A percentile compares a stretch with the other conserved stretches of the same genome.
Conservation (phyloP, 202 grass and related monocot genomes). For the Schoenoplectus tabernaemontani region DNA sequence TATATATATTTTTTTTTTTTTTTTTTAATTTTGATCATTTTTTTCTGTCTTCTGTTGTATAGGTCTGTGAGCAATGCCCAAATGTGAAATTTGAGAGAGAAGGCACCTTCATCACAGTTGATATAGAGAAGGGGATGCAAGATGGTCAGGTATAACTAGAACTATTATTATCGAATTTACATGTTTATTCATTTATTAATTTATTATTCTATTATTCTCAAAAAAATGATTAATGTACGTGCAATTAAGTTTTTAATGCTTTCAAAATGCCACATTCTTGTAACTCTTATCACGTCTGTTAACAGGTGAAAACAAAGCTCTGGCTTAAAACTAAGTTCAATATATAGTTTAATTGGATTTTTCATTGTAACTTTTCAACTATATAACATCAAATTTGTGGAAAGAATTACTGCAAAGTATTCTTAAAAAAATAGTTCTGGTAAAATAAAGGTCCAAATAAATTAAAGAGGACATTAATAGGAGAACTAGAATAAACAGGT, state of each 20-base stretch:
- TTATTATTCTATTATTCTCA: background rate
- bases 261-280: background rate
- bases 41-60: slow-evolving; percentile 6
- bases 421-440: background rate
- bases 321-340: background rate
- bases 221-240: background rate
- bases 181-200: background rate
- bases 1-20: too few species aligned
- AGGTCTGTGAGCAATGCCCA: slow-evolving; percentile 95
- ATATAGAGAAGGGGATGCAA: slow-evolving; percentile 99
- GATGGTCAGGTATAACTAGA: slow-evolving; percentile 74
- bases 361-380: background rate
- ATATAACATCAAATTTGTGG: background rate
- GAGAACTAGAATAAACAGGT: too few species aligned
- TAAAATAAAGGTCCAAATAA: background rate
- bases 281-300: background rate
- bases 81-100: slow-evolving; percentile 95
- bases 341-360: background rate
- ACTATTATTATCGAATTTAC: slow-evolving; percentile 2
- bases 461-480: background rate
- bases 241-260: background rate
- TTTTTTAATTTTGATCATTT: background rate
- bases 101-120: slow-evolving; percentile 86
- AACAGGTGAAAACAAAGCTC: background rate
- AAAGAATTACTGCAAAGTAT: background rate